phyloP scores from a whole-genome alignment of 306 rosid genomes.

The Cicer cuneatum region DNA sequence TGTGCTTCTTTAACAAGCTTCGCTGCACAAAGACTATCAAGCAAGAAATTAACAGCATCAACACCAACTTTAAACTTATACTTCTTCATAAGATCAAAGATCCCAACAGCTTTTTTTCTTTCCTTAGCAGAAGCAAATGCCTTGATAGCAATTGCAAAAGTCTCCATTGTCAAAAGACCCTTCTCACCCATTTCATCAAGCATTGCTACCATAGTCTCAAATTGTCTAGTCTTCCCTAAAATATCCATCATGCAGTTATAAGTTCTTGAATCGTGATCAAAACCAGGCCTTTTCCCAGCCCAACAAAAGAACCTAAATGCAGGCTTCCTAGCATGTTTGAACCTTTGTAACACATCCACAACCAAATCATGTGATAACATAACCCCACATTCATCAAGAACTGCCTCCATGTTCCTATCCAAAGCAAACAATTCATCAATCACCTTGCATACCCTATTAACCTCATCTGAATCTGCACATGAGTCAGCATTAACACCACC shows the following conservation, averaged over 20 bases:
- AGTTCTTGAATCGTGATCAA: constrained; percentile 68
- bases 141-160: constrained; percentile 74
- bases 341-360: constrained; percentile 75
- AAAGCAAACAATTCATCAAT: constrained; percentile 86
- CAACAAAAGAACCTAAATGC: constrained; percentile 91
- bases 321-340: constrained; percentile 83
- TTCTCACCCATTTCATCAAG: constrained; percentile 90
- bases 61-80: constrained; percentile 65
- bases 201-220: constrained; percentile 87
- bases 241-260: constrained; percentile 74
- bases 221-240: constrained; percentile 84
- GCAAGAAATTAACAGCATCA: constrained; percentile 76
- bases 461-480: constrained; percentile 62
- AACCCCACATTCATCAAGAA: constrained; percentile 75
- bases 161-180: constrained; percentile 76
- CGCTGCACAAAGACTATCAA: constrained; percentile 73
- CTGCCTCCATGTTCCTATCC: constrained; percentile 92
- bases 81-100: constrained; percentile 88
- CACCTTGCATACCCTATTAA: constrained; percentile 79
- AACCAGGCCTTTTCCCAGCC: constrained; percentile 74
- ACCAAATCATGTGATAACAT: constrained; percentile 77
- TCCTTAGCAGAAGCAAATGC: constrained; percentile 87
- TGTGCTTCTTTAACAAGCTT: constrained; percentile 87
- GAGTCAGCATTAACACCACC: constrained; percentile 43
- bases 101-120: constrained; percentile 82